Evolutionary conservation across 352 stramenopile genomes (phyloP), one percentile per base, ranked within the genome.

Genomic region (Pythium brachiatum): DNA sequence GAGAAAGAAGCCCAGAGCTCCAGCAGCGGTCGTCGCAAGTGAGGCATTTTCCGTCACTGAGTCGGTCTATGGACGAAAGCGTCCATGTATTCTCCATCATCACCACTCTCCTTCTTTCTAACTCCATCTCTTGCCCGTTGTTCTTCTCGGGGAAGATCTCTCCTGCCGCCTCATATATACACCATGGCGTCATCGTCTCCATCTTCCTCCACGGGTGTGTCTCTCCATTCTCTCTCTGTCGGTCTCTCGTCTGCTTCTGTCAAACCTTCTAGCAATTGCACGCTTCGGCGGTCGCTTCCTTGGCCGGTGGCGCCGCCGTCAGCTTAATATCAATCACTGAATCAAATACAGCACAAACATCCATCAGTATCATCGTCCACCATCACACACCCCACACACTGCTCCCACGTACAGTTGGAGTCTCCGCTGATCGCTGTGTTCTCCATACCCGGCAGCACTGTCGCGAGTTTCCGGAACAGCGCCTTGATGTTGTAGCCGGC

Each of bases 381-480:
- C 34, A 39, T 31, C 53, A 27, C 2, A 48, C n/a, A 46, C 23
- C 16, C 32, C 44, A 48, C 25, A 27, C 12, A 18, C 54, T 27
- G 18, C 6, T 48, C 2, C 5, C 6, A 86, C 81, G 69, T 74
- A 95, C 86, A 66, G 69, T 95, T 95, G 11, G 86, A 91, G 62
- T 95, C 89, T 69, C 85, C 85, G 50, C 83, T 93, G 69, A 89
- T 96, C 44, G 81, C 81, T 26, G 82, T 94, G 73, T 97, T 96
- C 51, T 96, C 88, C 82, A 97, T 97, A 67, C 97, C 97, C 0
- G 97, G 97, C 69, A 99, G 82, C 63, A 97, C 94, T 11, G 95
- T 99, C 16, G 97, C 97, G 38, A 99, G 82, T 78, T 99, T 99
- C 62, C 97, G 89, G 82, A 99, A 99, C 26, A 99, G 87, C 60